These are phyloP conservation scores for Periconia macrospinosa DNA, from an alignment of 2,329 filamentous ascomycete genomes.

Conservation along the genomic window DNA sequence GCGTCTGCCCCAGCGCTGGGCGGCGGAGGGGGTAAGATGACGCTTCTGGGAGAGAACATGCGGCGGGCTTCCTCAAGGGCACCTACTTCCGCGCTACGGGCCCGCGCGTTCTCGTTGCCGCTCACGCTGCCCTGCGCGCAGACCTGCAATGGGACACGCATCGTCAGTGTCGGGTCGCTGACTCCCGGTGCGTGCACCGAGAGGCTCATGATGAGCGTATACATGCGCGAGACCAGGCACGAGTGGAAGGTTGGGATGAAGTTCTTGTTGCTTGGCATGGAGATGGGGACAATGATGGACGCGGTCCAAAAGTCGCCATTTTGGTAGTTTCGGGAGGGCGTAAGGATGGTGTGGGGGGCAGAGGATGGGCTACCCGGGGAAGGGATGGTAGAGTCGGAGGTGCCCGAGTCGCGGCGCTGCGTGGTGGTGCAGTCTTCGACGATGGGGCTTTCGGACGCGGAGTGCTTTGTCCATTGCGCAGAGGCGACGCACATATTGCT, in stretches of 20 bases:
- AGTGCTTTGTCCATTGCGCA: slow-evolving; percentile 59
- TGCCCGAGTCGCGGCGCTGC: slow-evolving; percentile 46
- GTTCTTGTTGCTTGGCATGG: slow-evolving; percentile 61
- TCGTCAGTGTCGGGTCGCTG: slow-evolving; percentile 35
- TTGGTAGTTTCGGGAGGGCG: slow-evolving; percentile 46
- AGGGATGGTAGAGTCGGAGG: slow-evolving; percentile 33
- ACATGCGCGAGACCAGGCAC: slow-evolving; percentile 67
- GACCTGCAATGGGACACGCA: slow-evolving; percentile 53
- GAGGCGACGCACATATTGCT: slow-evolving; percentile 59
- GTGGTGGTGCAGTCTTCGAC: slow-evolving; percentile 13
- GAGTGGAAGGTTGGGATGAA: slow-evolving; percentile 72
- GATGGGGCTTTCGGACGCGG: slow-evolving; percentile 33
- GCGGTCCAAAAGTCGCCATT: slow-evolving; percentile 61
- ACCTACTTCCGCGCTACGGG: slow-evolving; percentile 29
- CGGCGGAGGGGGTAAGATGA: slow-evolving; percentile 28
- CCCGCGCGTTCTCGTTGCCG: slow-evolving; percentile 36
- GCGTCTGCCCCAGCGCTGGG: slow-evolving; percentile 10
- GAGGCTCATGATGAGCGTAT: slow-evolving; percentile 62
- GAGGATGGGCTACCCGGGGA: slow-evolving; percentile 4
- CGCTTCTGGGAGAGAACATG: slow-evolving; percentile 40
- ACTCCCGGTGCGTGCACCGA: slow-evolving; percentile 50
- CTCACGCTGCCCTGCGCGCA: slow-evolving; percentile 41
- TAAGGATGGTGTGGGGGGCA: slow-evolving; percentile 34
- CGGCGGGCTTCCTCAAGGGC: slow-evolving; percentile 31
- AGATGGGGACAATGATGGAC: slow-evolving; percentile 64